Evolutionary conservation across 2,329 filamentous ascomycete species (phyloP), one percentile per base, ranked within the genome.

Genomic region (Alternaria conjuncta): DNA sequence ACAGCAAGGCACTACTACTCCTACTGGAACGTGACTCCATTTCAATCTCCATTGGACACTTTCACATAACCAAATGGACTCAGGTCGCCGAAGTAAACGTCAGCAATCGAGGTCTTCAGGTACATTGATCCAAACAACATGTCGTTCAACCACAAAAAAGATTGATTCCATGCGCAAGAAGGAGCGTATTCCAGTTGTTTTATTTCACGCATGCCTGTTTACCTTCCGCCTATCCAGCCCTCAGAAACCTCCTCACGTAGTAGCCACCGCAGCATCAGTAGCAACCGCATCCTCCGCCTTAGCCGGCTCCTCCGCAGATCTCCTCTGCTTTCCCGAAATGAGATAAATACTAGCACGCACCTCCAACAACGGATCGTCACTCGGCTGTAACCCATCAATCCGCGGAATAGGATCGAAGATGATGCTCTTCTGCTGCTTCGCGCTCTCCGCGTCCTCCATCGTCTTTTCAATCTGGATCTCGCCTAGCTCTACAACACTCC

Each of bases 341-440:
- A 89, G 72, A 78, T 89, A 89, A 32, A 88, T 71, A 30, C 82
- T 84, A 10, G 87, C 86, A 46, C 87, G 80, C 57, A 87, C 80
- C 46, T 88, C 85, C 64, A 89, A 69, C 65, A 89, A 71, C 43
- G 87, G 86, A 79, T 89, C 86, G 20, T 78, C 84, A 63, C 82
- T 85, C 5, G 82, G 66, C 71, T 86, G 85, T 21, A 88, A 76
- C 0, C 86, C 86, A 20, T 84, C 76, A 2, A 88, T 82, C 57
- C 86, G 79, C 6, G 87, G 86, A 54, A 88, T 82, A 1, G 86
- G 86, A 78, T 89, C 86, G 66, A 86, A 88, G 65, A 89, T 88
- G 44, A 86, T 78, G 30, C 79, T 76, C 77, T 87, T 85, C 77
- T 86, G 82, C 77, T 83, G 76, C 58, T 76, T 78, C 61, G 73